Base-by-base conservation (phyloP, 176 grass and related monocot species). In the Dendrocalamus sinicus region DNA sequence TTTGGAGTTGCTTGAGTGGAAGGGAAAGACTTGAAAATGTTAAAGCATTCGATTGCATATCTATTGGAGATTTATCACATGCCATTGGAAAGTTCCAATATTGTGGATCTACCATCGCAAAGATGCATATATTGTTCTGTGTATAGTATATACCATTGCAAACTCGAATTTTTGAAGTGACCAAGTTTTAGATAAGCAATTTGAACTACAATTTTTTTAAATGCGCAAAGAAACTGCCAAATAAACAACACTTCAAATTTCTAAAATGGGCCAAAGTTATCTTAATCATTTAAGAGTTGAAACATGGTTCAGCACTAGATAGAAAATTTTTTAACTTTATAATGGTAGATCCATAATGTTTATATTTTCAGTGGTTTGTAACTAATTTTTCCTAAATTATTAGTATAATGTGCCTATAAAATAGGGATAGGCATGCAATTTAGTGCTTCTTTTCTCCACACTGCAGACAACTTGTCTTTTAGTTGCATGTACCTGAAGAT, bases 1-100 rank as follows among this genome's bases (percentile, higher is more conserved):
- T 98, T 98, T 69, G 96, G 93, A 66, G 96, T 98, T 76, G 91
- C 84, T 93, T 98, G 81, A 71, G 74, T 67, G 75, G 48, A 83
- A n/a, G 26, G 7, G 75, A 40, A 70, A 81, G 14, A 73, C 54
- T 43, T 37, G 6, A 81, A 69, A 15, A 88, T 77, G 50, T 69
- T 70, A 76, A 63, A 81, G 4, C 16, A 64, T 40, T 10, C n/a
- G 17, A 40, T 17, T 52, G 28, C 70, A 74, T 39, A 23, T 35
- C 47, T 64, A 13, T 37, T 45, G 41, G 6, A 37, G 17, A 44
- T 73, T 73, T 61, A 61, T 28, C 39, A 72, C 44, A 83, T 72
- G 39, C 7, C 23, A 83, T 47, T 23, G 19, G 54, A 83, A 61
- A 61, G 35, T 82, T 40, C 23, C 67, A 58, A n/a, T 61, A 67